phyloP scores from a whole-genome alignment of 345 rosid genomes.

The Angophora floribunda region DNA sequence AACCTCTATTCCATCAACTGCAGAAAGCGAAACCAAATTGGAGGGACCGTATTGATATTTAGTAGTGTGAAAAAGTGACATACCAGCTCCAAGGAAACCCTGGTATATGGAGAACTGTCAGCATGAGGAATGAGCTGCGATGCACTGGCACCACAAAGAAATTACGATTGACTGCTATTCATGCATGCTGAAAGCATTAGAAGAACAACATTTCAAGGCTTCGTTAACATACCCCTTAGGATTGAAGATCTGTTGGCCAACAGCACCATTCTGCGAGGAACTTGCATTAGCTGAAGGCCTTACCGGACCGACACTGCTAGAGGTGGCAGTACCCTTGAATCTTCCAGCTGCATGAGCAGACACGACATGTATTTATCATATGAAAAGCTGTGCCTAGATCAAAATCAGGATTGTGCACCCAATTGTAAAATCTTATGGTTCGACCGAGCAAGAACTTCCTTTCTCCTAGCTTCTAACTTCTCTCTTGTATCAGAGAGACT shows the following conservation, averaged over 20 bases:
- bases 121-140: constrained; percentile 12
- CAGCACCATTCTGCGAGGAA: neutral
- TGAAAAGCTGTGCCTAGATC: neutral
- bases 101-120: constrained; percentile 16
- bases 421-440: constrained; percentile 29
- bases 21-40: neutral
- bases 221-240: neutral
- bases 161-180: neutral
- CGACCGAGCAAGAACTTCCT: constrained; percentile 50
- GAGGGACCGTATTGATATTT: neutral
- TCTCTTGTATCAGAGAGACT: constrained; percentile 53
- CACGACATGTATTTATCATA: neutral
- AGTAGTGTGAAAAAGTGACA: neutral
- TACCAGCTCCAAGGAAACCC: constrained; percentile 76
- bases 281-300: neutral
- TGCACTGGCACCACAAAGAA: constrained; percentile 20
- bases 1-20: neutral
- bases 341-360: constrained; percentile 36
- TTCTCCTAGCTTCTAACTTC: constrained; percentile 71
- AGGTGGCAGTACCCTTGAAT: constrained; percentile 8
- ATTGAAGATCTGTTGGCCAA: neutral
- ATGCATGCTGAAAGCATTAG: neutral
- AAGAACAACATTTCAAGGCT: neutral
- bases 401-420: neutral
- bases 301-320: neutral